Conservation (phyloP, 768 basidiomycete genomes). For the Suillus plorans region DNA sequence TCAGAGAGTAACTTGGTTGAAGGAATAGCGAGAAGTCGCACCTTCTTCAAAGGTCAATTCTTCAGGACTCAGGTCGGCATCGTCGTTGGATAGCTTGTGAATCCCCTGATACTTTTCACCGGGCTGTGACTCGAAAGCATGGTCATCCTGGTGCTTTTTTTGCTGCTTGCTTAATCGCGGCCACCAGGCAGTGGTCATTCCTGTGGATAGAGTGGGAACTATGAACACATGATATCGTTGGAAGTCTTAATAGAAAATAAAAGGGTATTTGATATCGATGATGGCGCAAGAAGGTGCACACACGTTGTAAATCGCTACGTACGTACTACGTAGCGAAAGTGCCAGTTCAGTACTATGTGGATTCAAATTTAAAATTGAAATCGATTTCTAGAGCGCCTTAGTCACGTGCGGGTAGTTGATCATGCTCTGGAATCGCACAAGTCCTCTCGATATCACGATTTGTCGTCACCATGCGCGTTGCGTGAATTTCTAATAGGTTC, state of each 20-base stretch:
- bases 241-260: background rate
- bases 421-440: too few relatives aligned
- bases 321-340: background rate
- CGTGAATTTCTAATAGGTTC: too few relatives aligned
- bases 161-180: constrained; percentile 6
- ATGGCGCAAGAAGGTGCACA: background rate
- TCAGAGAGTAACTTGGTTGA: background rate
- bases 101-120: background rate
- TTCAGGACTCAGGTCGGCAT: constrained; percentile 36
- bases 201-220: background rate
- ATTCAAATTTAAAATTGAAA: too few relatives aligned
- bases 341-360: too few relatives aligned
- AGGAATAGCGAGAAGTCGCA: constrained; percentile 9
- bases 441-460: too few relatives aligned
- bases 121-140: background rate
- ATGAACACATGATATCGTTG: background rate
- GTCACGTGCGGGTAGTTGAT: too few relatives aligned
- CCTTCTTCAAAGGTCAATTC: constrained; percentile 52
- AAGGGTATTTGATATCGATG: background rate
- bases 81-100: constrained; percentile 1
- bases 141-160: background rate
- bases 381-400: too few relatives aligned
- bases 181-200: constrained; percentile 11
- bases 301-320: background rate
- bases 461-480: too few relatives aligned